Evolutionary conservation across 805 yeast genomes (phyloP), one percentile per base, ranked within the genome.

Genomic region (Yueomyces sinensis): DNA sequence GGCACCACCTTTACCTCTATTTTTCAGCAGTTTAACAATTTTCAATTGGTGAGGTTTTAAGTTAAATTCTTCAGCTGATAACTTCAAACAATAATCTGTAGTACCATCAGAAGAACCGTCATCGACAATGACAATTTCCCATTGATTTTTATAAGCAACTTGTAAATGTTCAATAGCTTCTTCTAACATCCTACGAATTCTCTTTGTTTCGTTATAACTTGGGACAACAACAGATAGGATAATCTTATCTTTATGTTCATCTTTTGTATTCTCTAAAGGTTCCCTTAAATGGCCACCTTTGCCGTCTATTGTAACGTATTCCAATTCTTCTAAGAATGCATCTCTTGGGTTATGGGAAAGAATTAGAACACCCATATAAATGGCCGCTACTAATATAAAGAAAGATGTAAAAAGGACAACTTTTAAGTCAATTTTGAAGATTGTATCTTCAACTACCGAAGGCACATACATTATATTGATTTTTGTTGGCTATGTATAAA

Each of bases 1-100:
- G 0, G 97, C 98, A 11, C 97, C 95, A 25, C 93, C 93, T 60
- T 89, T 89, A 18, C 98, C 98, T 47, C 98, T 68, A 55, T 91
- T 91, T 41, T 71, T 56, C 17, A 59, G 71, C 41, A 91, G 66
- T 43, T 66, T 68, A n/a, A 82, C 66, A 30, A 83, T 86, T 45
- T 89, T 65, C 49, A 91, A 47, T 35, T 68, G 68, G 33, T 74
- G 80, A 1, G 82, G 76, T 27, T 53, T 38, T 27, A 76, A 54
- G 3, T 62, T 53, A 40, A 68, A 65, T 32, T 68, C 61, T 7
- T 58, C 45, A 6, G 50, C 42, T 1, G 73, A 68, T 54, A 80
- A 66, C n/a, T 64, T 53, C 28, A 91, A 52, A 11, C 94, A 93
- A 49, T 64, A 78, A 20, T 70, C 68, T 13, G 75, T 71, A 0